Base-by-base conservation (phyloP, 2,329 filamentous ascomycete species). In the Fonsecaea pugnacius region DNA sequence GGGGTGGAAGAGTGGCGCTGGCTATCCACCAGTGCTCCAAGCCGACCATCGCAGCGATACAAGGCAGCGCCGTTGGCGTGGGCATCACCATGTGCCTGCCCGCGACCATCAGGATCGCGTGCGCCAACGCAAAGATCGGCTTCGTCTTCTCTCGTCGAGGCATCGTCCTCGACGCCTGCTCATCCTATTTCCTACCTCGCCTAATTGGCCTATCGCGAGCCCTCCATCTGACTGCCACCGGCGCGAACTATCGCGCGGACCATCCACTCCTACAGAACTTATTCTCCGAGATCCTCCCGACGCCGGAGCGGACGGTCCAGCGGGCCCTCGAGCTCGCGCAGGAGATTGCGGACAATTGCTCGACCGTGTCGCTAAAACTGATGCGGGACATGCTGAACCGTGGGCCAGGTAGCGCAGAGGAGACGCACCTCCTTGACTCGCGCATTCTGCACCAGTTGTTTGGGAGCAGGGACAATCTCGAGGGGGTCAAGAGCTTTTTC, bases 361-460 rank as follows among this genome's bases (percentile, higher is more conserved):
- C 87, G 70, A 77, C 78, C 1, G 84, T 91, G 30, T 85, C 86
- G 32, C 85, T 84, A 7, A 82, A 85, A 68, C 72, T 91, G 62
- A 92, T 91, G 84, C 84, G 85, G 72, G 89, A 91, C 71, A 75
- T 93, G 79, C 87, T 92, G 79, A 91, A 84, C 72, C 72, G 77
- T 5, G 75, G 76, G 1, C 73, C 77, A 2, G 80, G 77, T 18
- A 85, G 82, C 21, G 84, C 89, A 0, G 90, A 93, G 77, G 88
- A 82, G 56, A 85, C 89, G 60, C 89, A 91, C 78, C 75, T 91
- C 68, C 77, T 92, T 33, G 90, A 93, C 66, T 79, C 77, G 5
- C 70, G 69, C 18, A 60, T 79, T 33, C 75, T 80, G n/a, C 75
- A 73, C 59, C 74, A 76, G 52, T 70, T 78, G 64, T 79, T 80